Evolutionary conservation across 2,329 filamentous ascomycete species (phyloP).

Genomic region (Aspergillus floridensis): DNA sequence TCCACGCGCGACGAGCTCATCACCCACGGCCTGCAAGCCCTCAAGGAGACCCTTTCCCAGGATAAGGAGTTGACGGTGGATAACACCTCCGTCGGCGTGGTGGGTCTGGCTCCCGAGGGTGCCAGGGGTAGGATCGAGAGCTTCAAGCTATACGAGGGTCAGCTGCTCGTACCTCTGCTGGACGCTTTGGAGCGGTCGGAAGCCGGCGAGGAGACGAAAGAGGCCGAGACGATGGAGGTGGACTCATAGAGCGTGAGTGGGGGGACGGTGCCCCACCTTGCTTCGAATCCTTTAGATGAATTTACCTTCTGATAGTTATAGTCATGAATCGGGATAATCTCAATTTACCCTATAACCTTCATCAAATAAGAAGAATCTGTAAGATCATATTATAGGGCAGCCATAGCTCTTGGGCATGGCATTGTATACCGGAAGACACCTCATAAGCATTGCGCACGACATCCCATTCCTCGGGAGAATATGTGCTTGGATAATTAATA

Average conservation of each 20-base stretch:
- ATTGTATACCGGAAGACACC: too few species aligned
- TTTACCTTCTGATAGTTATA: slow-evolving; percentile 8
- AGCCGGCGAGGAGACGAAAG: slow-evolving; percentile 38
- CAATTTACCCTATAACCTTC: slow-evolving; percentile 34
- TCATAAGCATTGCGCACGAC: too few species aligned
- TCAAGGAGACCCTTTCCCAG: slow-evolving; percentile 94
- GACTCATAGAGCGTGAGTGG: slow-evolving; percentile 44
- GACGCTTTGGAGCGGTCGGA: slow-evolving; percentile 60
- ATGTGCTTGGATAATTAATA: neutral
- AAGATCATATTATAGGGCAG: slow-evolving; percentile 11
- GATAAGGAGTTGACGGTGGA: slow-evolving; percentile 97
- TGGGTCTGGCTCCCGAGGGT: slow-evolving; percentile 59
- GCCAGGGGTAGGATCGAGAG: slow-evolving; percentile 64
- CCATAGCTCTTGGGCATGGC: neutral
- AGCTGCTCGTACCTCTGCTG: slow-evolving; percentile 81
- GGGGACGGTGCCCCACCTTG: neutral
- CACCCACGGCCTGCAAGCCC: slow-evolving; percentile 80
- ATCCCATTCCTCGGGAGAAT: too few species aligned
- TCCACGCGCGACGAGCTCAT: slow-evolving; percentile 81
- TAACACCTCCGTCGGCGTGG: slow-evolving; percentile 89
- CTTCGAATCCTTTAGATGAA: neutral
- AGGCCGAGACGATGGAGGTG: slow-evolving; percentile 56
- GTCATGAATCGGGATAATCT: slow-evolving; percentile 11
- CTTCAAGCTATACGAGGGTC: slow-evolving; percentile 88
- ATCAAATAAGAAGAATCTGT: slow-evolving; percentile 38